phyloP scores from a whole-genome alignment of 352 stramenopile species.

The Poterioochromonas sp. region DNA sequence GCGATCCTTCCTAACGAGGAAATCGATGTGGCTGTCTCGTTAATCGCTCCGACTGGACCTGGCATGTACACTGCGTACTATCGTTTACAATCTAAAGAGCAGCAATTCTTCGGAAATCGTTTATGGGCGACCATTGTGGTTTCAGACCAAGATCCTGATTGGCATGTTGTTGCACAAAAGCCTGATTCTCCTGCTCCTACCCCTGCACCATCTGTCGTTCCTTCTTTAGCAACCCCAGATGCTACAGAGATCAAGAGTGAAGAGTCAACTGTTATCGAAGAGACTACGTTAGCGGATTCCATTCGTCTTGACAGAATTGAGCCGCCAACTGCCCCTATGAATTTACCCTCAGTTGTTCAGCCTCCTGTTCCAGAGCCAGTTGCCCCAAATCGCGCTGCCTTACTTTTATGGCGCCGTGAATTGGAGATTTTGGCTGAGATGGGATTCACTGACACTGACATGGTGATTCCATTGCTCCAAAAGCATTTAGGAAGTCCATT shows the following conservation, averaged over 20 bases:
- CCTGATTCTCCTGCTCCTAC: background rate
- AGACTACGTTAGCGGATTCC: background rate
- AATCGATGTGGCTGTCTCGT: background rate
- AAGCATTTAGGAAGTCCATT: background rate
- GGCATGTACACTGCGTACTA: constrained; percentile 1
- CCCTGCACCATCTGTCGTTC: background rate
- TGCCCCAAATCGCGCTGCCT: background rate
- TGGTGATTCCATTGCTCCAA: background rate
- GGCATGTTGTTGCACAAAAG: background rate
- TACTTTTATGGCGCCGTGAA: background rate
- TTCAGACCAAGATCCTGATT: background rate
- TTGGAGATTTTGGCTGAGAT: background rate
- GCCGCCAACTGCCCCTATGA: background rate
- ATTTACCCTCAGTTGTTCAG: background rate
- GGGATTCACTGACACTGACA: constrained; percentile 12
- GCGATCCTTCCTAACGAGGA: background rate
- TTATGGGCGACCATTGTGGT: constrained; percentile 7
- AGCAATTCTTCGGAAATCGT: background rate
- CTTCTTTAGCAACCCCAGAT: background rate
- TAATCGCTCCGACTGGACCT: background rate
- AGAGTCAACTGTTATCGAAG: background rate
- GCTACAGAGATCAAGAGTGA: background rate
- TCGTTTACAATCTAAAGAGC: background rate
- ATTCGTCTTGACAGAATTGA: background rate
- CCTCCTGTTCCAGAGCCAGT: background rate